A percentile compares a stretch with the other conserved stretches of the same genome.
Conservation (phyloP, 352 stramenopile genomes). For the Globisporangium canariense region DNA sequence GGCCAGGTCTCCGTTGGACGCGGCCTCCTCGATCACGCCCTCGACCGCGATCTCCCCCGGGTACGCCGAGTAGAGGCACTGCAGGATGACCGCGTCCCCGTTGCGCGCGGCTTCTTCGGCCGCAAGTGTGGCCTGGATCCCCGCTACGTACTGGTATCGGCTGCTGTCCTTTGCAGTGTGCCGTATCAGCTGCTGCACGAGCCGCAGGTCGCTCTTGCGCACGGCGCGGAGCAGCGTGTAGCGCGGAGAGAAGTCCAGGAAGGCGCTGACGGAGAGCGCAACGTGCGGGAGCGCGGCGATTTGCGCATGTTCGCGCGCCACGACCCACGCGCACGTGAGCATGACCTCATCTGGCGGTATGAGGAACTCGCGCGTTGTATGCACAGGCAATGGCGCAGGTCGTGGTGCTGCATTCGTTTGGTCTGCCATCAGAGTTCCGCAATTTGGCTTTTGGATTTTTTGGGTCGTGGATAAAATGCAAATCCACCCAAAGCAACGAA, state of each 20-base stretch:
- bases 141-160: not conserved
- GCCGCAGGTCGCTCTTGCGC: slow-evolving; percentile 10
- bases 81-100: slow-evolving; percentile 4
- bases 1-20: slow-evolving; percentile 6
- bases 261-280: slow-evolving; percentile 18
- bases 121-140: slow-evolving; percentile 9
- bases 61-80: slow-evolving; percentile 6
- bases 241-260: slow-evolving; percentile 23
- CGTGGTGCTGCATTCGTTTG: no score
- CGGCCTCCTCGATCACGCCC: slow-evolving; percentile 17
- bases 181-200: not conserved
- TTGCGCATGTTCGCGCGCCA: slow-evolving; percentile 13
- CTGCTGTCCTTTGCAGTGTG: not conserved
- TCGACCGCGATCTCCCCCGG: slow-evolving; percentile 11
- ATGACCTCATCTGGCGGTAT: not conserved
- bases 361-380: not conserved
- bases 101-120: slow-evolving; percentile 9
- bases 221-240: slow-evolving; percentile 18
- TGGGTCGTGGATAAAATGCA: not conserved
- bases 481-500: no score
- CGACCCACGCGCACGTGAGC: slow-evolving; percentile 18
- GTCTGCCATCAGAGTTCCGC: no score
- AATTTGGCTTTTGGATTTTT: not conserved
- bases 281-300: slow-evolving; percentile 33
- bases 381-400: not conserved